These are phyloP conservation scores for Syzygium aromaticum DNA, from an alignment of 345 rosid genomes.

Conservation along the genomic window DNA sequence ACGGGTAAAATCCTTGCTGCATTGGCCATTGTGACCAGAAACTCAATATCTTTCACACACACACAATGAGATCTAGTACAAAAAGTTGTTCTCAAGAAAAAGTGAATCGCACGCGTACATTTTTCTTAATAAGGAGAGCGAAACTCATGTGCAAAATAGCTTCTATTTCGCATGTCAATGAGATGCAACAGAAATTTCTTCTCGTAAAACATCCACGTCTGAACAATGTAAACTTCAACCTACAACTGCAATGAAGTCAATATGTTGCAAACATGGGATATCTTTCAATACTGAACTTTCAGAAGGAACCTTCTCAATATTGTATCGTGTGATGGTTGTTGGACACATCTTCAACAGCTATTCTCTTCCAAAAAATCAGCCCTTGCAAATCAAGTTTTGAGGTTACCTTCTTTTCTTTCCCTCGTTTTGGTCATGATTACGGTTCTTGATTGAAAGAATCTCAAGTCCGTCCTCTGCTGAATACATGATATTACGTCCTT, in stretches of 20 bases:
- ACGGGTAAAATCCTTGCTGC: slow-evolving; percentile 33
- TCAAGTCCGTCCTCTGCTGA: background rate
- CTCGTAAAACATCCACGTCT: too few species aligned
- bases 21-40: background rate
- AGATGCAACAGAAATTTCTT: background rate
- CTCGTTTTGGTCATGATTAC: background rate
- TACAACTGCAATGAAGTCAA: background rate
- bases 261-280: background rate
- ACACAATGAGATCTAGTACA: background rate
- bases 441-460: background rate
- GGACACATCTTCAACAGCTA: background rate
- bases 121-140: background rate
- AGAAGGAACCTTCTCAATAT: background rate
- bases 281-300: background rate
- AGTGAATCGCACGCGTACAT: background rate
- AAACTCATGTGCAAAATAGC: background rate
- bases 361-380: background rate
- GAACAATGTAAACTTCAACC: background rate
- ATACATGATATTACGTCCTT: background rate
- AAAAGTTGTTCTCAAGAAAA: background rate
- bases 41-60: background rate
- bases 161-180: background rate
- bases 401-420: background rate
- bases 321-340: background rate
- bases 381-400: background rate